These are phyloP conservation scores for Heimioporus sp. DNA, from an alignment of 768 basidiomycete species.

Conservation along the genomic window DNA sequence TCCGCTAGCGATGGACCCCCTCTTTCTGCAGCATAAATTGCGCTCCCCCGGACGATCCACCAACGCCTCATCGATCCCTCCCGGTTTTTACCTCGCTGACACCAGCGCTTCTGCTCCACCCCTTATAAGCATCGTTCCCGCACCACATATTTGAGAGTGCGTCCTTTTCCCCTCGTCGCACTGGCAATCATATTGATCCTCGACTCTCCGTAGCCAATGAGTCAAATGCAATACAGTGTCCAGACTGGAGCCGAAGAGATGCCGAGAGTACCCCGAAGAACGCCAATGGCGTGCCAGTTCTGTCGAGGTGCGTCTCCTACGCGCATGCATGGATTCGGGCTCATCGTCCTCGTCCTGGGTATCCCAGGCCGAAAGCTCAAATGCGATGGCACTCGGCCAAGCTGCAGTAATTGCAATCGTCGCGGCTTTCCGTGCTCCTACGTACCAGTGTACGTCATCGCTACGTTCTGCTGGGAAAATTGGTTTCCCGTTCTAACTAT, in stretches of 20 bases:
- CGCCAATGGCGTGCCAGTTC: constrained; percentile 73
- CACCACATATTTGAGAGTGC: constrained; percentile 14
- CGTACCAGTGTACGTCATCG: constrained; percentile 57
- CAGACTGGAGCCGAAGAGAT: constrained; percentile 18
- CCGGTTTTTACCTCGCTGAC: constrained; percentile 2
- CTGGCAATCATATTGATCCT: background rate
- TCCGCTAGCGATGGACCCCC: constrained; percentile 23
- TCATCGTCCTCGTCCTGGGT: background rate
- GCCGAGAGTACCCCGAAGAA: constrained; percentile 41
- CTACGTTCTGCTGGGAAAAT: constrained; percentile 4
- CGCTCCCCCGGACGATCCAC: constrained; percentile 8
- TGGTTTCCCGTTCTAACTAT: background rate
- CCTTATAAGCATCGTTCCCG: constrained; percentile 1
- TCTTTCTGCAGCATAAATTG: constrained; percentile 29
- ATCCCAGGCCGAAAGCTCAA: constrained; percentile 64
- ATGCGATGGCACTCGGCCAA: constrained; percentile 64
- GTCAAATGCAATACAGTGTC: constrained; percentile 9
- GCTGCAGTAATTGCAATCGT: constrained; percentile 64
- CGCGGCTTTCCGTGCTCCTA: constrained; percentile 60
- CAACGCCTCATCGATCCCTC: constrained; percentile 8
- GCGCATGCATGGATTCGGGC: background rate
- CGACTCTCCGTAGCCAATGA: constrained; percentile 8
- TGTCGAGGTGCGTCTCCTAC: constrained; percentile 50
- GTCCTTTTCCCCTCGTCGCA: constrained; percentile 2
- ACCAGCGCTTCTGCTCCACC: background rate